These are phyloP conservation scores for Xylaria digitata DNA, from an alignment of 2,329 filamentous ascomycete genomes.

Conservation along the genomic window DNA sequence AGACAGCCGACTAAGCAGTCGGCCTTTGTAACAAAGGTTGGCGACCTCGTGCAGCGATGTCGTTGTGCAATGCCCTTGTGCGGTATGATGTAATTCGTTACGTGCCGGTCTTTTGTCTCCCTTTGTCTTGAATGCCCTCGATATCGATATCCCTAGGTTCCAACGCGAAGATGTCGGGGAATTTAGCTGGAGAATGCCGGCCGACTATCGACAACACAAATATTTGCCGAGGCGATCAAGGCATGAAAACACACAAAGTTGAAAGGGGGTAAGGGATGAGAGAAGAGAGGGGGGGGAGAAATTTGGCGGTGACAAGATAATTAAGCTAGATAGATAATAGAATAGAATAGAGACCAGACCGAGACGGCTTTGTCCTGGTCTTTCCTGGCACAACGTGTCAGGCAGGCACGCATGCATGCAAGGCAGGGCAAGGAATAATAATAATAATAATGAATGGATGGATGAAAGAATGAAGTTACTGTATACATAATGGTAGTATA, in stretches of 20 bases:
- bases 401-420: conserved; percentile 20
- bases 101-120: conserved; percentile 20
- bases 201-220: conserved; percentile 17
- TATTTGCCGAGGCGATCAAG: conserved; percentile 20
- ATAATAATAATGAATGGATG: too few relatives aligned
- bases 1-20: conserved; percentile 20
- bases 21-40: conserved; percentile 20
- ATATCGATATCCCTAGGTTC: conserved; percentile 25
- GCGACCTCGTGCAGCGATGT: background rate
- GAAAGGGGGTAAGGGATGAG: conserved; percentile 8
- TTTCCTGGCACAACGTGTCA: conserved; percentile 14
- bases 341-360: background rate
- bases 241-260: background rate
- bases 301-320: conserved; percentile 22
- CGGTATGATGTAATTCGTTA: conserved; percentile 1
- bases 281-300: conserved; percentile 4
- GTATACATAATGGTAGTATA: background rate
- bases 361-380: background rate
- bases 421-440: too few relatives aligned
- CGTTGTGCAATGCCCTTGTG: conserved; percentile 11
- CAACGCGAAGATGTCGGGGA: conserved; percentile 20
- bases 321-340: conserved; percentile 24
- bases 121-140: conserved; percentile 16
- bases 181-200: conserved; percentile 29
- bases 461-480: too few relatives aligned